Evolutionary conservation across 139 green algal species (phyloP), one percentile per base, ranked within the genome.

Genomic region (Nannochloris sp.): DNA sequence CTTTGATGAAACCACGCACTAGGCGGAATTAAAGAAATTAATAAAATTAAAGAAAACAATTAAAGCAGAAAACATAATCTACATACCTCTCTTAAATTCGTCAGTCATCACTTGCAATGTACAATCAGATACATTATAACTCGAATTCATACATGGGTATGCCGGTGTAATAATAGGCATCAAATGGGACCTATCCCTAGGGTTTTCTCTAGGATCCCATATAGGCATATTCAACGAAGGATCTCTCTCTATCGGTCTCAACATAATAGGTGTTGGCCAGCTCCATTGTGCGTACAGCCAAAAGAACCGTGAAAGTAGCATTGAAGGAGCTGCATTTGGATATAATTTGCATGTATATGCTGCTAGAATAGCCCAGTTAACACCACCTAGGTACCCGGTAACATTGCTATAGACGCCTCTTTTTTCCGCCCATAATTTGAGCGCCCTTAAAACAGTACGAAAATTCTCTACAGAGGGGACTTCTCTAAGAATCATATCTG

Each of bases 151-250:
- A 59, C 80, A 86, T 2, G 92, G 92, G 79, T 98, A 98, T n/a
- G 85, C 79, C 23, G 92, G 92, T 5, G 92, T 98, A 78, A 98
- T 97, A 76, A 98, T 93, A 45, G 92, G 92, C 89, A 98, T 95
- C 19, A 97, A 77, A 67, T 95, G 83, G 9, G 57, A 57, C 44
- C 68, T 58, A 67, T 97, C 91, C 3, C 87, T 68, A 27, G 71
- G 78, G 67, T 93, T 92, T 24, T 69, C 64, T 3, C 84, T 70
- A n/a, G 87, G 85, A 76, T 97, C 86, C 92, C 92, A 97, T 29
- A 73, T 59, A 13, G 67, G 72, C 72, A 79, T 71, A 29, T 54
- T 57, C 36, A 74, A 45, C 8, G 34, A 36, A 24, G 55, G 25
- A 29, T 91, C 82, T 3, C 85, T 53, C 47, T 91, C 83, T n/a